phyloP scores from a whole-genome alignment of 208 protist species.

The Trypanosomatidae sp. region DNA sequence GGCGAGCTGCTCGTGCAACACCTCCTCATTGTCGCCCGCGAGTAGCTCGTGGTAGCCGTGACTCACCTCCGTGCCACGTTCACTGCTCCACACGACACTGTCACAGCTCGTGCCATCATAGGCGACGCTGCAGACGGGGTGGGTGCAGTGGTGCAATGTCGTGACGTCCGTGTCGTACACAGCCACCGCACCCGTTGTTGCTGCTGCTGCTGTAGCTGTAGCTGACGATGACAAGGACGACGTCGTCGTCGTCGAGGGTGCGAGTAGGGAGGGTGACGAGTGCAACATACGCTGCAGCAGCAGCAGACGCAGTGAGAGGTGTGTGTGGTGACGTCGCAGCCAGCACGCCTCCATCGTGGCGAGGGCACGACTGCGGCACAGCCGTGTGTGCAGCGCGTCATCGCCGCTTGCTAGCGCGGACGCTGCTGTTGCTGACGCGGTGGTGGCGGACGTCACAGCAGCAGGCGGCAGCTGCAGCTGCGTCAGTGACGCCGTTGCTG shows the following conservation, averaged over 20 bases:
- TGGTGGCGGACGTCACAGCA: no score
- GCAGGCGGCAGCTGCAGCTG: no score
- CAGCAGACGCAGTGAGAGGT: slow-evolving; percentile 26
- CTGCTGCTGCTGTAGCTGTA: neutral
- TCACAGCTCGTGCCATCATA: slow-evolving; percentile 73
- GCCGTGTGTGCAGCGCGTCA: no score
- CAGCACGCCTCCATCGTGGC: slow-evolving; percentile 33
- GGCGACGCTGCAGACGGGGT: slow-evolving; percentile 27
- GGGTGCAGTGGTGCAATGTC: slow-evolving; percentile 42
- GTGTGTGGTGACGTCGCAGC: slow-evolving; percentile 66
- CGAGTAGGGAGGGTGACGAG: slow-evolving; percentile 47
- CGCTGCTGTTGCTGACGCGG: no score
- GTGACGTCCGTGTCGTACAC: slow-evolving; percentile 33
- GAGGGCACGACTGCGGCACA: no score
- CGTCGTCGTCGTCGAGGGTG: slow-evolving; percentile 36
- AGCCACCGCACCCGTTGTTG: neutral
- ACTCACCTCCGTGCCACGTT: slow-evolving; percentile 27
- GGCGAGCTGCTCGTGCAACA: slow-evolving; percentile 22
- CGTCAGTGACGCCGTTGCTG: no score
- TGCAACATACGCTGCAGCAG: slow-evolving; percentile 55
- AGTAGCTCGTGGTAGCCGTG: slow-evolving; percentile 74
- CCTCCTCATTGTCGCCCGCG: slow-evolving; percentile 54
- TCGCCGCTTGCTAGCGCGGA: no score
- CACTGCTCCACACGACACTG: slow-evolving; percentile 64
- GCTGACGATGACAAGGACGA: slow-evolving; percentile 9